Percentiles rank a stretch among this genome's conserved stretches.
Conservation (phyloP, 768 basidiomycete species). For the Cantharellus cinnabarinus region DNA sequence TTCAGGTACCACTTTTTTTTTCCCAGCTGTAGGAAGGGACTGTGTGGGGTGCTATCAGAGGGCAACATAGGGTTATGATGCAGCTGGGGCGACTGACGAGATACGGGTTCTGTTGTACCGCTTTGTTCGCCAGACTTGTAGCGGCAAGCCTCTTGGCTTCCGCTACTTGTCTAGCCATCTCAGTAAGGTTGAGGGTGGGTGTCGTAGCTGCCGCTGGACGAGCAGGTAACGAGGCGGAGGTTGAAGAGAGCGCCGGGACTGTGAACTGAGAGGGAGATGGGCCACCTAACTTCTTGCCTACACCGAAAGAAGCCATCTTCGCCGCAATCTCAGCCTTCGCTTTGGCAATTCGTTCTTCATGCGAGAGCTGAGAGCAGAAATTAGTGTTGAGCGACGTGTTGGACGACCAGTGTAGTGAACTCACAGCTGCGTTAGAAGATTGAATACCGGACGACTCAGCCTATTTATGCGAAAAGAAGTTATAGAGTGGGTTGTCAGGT, state of each 20-base stretch:
- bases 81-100: slow-evolving; percentile 31
- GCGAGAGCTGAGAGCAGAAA: slow-evolving; percentile 20
- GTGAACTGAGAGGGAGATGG: slow-evolving; percentile 14
- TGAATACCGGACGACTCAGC: slow-evolving; percentile 16
- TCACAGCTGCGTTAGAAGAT: too few relatives aligned
- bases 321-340: slow-evolving; percentile 72
- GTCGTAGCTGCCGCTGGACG: slow-evolving; percentile 22
- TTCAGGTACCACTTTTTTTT: slow-evolving; percentile 30
- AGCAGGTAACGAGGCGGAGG: slow-evolving; percentile 18
- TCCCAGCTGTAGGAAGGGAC: slow-evolving; percentile 36
- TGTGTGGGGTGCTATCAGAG: slow-evolving; percentile 12
- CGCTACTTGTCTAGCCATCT: slow-evolving; percentile 26
- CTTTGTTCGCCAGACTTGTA: slow-evolving; percentile 56
- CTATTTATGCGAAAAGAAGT: slow-evolving; percentile 32
- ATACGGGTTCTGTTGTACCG: slow-evolving; percentile 70
- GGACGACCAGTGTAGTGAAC: too few relatives aligned
- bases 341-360: slow-evolving; percentile 55
- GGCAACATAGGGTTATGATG: neutral
- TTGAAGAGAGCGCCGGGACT: slow-evolving; percentile 9
- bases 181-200: slow-evolving; percentile 19
- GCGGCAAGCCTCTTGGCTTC: slow-evolving; percentile 76
- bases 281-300: slow-evolving; percentile 9
- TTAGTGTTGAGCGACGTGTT: too few relatives aligned
- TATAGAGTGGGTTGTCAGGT: slow-evolving; percentile 46
- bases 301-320: slow-evolving; percentile 49